Evolutionary conservation across 768 basidiomycete species (phyloP).

Genomic region (Postia placenta): DNA sequence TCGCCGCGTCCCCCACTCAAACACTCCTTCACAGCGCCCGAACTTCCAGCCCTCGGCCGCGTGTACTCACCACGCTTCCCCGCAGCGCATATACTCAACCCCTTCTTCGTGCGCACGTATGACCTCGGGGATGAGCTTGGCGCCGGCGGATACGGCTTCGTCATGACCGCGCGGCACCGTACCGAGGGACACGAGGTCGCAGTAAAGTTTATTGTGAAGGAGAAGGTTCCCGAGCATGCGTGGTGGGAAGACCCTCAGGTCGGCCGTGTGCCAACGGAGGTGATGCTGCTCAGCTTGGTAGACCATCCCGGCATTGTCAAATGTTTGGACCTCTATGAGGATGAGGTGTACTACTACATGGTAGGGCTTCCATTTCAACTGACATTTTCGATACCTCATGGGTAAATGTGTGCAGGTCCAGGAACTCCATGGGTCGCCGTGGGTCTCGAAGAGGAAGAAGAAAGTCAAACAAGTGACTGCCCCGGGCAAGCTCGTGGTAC

Average conservation of each 20-base stretch:
- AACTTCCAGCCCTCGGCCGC: conserved; percentile 16
- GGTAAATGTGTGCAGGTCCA: conserved; percentile 54
- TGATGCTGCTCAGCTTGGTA: conserved; percentile 66
- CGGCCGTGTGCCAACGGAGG: conserved; percentile 74
- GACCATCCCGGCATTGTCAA: conserved; percentile 79
- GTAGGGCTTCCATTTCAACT: conserved; percentile 38
- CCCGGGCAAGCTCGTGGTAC: conserved; percentile 25
- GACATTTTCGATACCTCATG: conserved; percentile 2
- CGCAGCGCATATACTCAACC: conserved; percentile 50
- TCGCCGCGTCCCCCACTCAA: neutral
- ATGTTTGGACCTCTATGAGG: conserved; percentile 82
- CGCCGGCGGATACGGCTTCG: conserved; percentile 91
- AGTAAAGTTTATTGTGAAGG: conserved; percentile 92
- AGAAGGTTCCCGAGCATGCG: conserved; percentile 49
- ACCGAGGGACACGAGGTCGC: conserved; percentile 66
- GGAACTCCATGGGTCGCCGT: conserved; percentile 90
- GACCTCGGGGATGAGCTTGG: conserved; percentile 74
- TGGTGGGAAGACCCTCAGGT: conserved; percentile 59
- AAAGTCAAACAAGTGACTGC: conserved; percentile 19
- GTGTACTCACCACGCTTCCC: conserved; percentile 52
- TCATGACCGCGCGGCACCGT: conserved; percentile 76
- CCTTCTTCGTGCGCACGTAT: conserved; percentile 54
- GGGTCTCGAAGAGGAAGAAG: conserved; percentile 48
- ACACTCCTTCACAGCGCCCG: neutral
- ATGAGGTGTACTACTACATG: conserved; percentile 79